phyloP scores from a whole-genome alignment of 2,329 filamentous ascomycete species.

The Hortaea sp. region DNA sequence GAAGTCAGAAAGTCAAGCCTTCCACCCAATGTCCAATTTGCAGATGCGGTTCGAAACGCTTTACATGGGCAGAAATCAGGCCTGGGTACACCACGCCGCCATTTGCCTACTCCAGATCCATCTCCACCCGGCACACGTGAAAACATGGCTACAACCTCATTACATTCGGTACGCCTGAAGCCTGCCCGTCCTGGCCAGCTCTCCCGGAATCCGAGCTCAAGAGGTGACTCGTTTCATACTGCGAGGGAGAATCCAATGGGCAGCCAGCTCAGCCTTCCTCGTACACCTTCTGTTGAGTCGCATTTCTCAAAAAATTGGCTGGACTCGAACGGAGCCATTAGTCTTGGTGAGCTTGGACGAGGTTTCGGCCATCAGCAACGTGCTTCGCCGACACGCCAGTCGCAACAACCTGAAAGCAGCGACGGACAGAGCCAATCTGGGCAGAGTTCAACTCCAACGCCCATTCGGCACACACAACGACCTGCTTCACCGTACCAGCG shows the following conservation, averaged over 20 bases:
- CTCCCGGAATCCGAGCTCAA: constrained; percentile 27
- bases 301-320: not conserved
- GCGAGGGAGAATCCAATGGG: constrained; percentile 31
- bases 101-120: constrained; percentile 26
- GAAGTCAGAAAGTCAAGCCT: constrained; percentile 29
- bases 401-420: not conserved
- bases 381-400: not conserved
- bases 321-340: not conserved
- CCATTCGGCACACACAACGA: not conserved
- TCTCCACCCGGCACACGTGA: constrained; percentile 22
- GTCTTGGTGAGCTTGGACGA: not conserved
- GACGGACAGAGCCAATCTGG: not conserved
- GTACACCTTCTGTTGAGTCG: constrained; percentile 2
- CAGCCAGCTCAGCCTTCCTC: constrained; percentile 8
- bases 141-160: constrained; percentile 7
- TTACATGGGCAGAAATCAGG: constrained; percentile 30
- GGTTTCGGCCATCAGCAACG: not conserved
- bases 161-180: not conserved
- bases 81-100: constrained; percentile 32
- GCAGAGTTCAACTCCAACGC: not conserved
- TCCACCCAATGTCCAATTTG: constrained; percentile 30
- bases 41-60: constrained; percentile 30
- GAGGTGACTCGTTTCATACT: constrained; percentile 38
- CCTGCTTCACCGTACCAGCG: not conserved
- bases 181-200: constrained; percentile 1